Base-by-base conservation (phyloP, 495 filamentous ascomycete genomes). In the Xylaria telfairii region DNA sequence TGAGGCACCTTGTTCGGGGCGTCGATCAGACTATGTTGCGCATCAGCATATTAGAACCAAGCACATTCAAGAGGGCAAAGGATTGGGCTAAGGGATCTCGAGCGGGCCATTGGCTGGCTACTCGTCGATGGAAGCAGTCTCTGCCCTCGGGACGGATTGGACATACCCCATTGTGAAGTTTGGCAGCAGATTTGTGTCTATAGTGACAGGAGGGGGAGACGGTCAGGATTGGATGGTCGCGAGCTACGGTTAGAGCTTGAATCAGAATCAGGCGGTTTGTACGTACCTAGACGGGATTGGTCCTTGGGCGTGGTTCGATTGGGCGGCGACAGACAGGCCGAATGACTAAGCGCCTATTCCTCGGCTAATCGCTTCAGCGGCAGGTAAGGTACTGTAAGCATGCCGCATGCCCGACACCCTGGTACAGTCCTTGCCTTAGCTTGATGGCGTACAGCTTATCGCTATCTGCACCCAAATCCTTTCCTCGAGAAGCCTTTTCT, bases 1-100 rank as follows among this genome's bases (percentile, higher is more conserved):
- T 91, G 81, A 42, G 90, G 92, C 77, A 97, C 94, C 80, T 89
- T 89, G 89, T 97, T 97, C 80, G 89, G 86, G 81, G 92, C 92
- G 89, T 93, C 86, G 86, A 94, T 74, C 81, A 91, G 85, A 79
- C 91, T 91, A 69, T 72, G 51, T 60, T 24, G 49, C 17, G 59
- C 65, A 19, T 67, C 51, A 53, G 60, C 46, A 70, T 54, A 47
- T 47, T 70, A 26, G 37, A 21, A 56, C 42, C 42, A 24, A 68
- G 39, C 26, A 26, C 53, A 54, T 53, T 3, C 5, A 24, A 21
- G 51, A 13, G 2, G n/a, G 32, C 9, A 62, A 13, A 41, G 15
- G 46, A 21, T 42, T 6, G 12, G 32, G 24, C 8, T 49, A 13
- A 15, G 21, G 34, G 60, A 9, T 24, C 39, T n/a, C 6, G 26